Evolutionary conservation across 2,329 filamentous ascomycete genomes (phyloP).

Genomic region (Colletotrichum eremochloae): DNA sequence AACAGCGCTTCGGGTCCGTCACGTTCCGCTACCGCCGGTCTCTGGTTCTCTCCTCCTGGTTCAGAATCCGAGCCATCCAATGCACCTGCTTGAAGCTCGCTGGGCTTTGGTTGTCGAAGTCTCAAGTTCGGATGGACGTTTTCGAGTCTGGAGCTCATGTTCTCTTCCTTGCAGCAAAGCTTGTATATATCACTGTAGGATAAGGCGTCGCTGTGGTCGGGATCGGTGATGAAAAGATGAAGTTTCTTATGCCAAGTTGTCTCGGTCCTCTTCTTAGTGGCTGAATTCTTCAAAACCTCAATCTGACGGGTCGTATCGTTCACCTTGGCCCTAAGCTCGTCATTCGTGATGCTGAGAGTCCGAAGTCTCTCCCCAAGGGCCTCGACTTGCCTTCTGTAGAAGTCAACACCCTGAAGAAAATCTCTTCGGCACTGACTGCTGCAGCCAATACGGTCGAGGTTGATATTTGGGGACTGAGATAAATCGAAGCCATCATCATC

Average conservation of each 20-base stretch:
- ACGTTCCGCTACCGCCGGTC: background rate
- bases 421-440: slow-evolving; percentile 5
- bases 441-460: slow-evolving; percentile 21
- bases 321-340: background rate
- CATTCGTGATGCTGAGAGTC: background rate
- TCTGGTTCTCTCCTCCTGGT: background rate
- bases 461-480: background rate
- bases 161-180: slow-evolving; percentile 52
- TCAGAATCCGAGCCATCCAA: background rate
- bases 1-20: slow-evolving; percentile 19
- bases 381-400: slow-evolving; percentile 2
- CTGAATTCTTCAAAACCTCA: background rate
- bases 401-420: background rate
- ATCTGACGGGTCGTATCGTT: background rate
- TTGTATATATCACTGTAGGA: slow-evolving; percentile 45
- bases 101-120: slow-evolving; percentile 34
- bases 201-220: background rate
- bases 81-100: slow-evolving; percentile 5
- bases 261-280: background rate
- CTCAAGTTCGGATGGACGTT: slow-evolving; percentile 49
- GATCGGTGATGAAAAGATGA: background rate
- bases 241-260: slow-evolving; percentile 27
- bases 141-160: slow-evolving; percentile 45
- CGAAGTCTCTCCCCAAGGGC: slow-evolving; percentile 5
- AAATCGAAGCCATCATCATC: background rate